Evolutionary conservation across 139 green algal species (phyloP), one percentile per base, ranked within the genome.

Genomic region (Auxenochlorella pyrenoidosa): DNA sequence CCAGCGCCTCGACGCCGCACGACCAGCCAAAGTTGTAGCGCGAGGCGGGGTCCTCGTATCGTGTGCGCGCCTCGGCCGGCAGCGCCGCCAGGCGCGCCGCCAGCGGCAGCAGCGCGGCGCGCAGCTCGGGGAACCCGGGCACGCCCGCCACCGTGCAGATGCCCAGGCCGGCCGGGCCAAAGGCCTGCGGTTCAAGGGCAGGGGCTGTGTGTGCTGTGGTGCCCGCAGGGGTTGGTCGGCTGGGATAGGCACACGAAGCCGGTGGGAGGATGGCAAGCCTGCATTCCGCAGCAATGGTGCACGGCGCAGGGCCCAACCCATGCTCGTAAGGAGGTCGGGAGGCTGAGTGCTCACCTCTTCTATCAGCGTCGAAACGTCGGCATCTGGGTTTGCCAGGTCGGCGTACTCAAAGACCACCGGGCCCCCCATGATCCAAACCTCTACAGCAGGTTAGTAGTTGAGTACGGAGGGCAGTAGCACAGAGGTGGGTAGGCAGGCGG

Each of bases 1-100:
- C 72, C 40, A 97, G 89, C 22, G 63, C 77, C 76, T 97, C 95
- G 87, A 88, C 90, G 36, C 95, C 95, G 75, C 94, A 93, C 18
- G 77, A 92, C 95, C 95, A 97, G 0, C 95, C 95, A 32, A 96
- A 87, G 85, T 91, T 95, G 90, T 95, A 97, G 32, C 40, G 47
- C 68, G 83, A 93, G 5, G 44, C 65, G 4, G 89, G 41, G 54
- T 97, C 92, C 72, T 95, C 95, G 32, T 88, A 91, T 12, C n/a
- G 36, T 5, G n/a, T 43, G 73, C 84, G 84, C 12, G 87, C 75
- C 18, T 47, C 36, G 0, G 90, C 73, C 8, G 93, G 90, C 63
- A 95, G 75, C 66, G 94, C 93, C 47, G 94, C 92, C 44, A 97
- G 90, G 0, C 70, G 24, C 4, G 85, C 66, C 3, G 93, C 92